phyloP scores from a whole-genome alignment of 768 basidiomycete species.

The Hortiboletus flavorubellus region DNA sequence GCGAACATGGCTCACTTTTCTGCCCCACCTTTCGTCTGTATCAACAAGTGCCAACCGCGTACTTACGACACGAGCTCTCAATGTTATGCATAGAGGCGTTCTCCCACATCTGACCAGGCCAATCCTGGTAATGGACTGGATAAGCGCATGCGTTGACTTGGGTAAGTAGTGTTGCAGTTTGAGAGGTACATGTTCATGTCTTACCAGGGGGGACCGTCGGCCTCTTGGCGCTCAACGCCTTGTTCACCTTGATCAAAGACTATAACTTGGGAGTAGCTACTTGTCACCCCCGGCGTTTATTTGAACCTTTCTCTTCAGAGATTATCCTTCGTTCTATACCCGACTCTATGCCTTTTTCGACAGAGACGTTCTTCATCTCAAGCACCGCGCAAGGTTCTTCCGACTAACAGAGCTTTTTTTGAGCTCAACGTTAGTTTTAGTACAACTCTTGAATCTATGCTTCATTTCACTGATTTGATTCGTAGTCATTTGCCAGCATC shows the following conservation, averaged over 20 bases:
- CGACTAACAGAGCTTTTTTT: slow-evolving; percentile 88
- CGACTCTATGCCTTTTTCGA: slow-evolving; percentile 89
- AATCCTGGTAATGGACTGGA: slow-evolving; percentile 88
- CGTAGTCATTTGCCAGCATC: slow-evolving; percentile 81
- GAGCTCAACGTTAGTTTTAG: slow-evolving; percentile 75
- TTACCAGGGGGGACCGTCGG: slow-evolving; percentile 74
- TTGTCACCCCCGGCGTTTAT: neutral
- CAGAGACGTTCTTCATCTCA: slow-evolving; percentile 83
- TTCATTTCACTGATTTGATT: slow-evolving; percentile 1
- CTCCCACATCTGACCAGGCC: slow-evolving; percentile 80
- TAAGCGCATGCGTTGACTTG: slow-evolving; percentile 76
- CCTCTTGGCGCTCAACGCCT: slow-evolving; percentile 83
- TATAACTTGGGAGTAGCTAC: slow-evolving; percentile 77
- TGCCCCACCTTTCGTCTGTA: slow-evolving; percentile 53
- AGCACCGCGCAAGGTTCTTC: slow-evolving; percentile 94
- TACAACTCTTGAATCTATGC: neutral
- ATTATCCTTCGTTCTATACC: slow-evolving; percentile 94
- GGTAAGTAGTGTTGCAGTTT: slow-evolving; percentile 42
- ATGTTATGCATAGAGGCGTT: slow-evolving; percentile 79
- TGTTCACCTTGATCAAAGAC: slow-evolving; percentile 87
- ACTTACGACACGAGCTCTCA: slow-evolving; percentile 57
- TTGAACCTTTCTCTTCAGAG: slow-evolving; percentile 45
- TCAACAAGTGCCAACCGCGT: slow-evolving; percentile 30
- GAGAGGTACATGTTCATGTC: neutral
- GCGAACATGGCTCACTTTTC: slow-evolving; percentile 70